phyloP scores from a whole-genome alignment of 192 early-diverging fungal genomes.

The Backusella morwellensis region DNA sequence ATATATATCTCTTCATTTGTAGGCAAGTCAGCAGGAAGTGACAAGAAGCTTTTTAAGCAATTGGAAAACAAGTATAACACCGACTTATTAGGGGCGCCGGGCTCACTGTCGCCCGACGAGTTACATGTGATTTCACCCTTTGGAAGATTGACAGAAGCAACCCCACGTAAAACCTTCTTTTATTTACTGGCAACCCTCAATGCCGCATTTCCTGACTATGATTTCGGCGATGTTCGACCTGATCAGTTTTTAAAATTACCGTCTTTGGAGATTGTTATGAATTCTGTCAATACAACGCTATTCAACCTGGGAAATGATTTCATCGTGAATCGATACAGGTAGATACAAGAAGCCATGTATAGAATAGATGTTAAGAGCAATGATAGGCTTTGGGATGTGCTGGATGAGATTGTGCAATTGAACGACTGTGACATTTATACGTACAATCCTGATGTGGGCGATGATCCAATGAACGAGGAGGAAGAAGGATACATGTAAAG shows the following conservation, averaged over 20 bases:
- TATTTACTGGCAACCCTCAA: slow-evolving; percentile 95
- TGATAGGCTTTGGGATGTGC: slow-evolving; percentile 77
- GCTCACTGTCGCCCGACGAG: slow-evolving; percentile 64
- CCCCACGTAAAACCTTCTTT: slow-evolving; percentile 87
- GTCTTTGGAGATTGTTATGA: slow-evolving; percentile 65
- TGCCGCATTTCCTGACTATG: slow-evolving; percentile 95
- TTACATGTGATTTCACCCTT: slow-evolving; percentile 76
- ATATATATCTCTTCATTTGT: not conserved
- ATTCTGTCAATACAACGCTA: slow-evolving; percentile 83
- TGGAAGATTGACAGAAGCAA: slow-evolving; percentile 81
- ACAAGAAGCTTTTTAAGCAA: slow-evolving; percentile 89
- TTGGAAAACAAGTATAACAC: slow-evolving; percentile 82
- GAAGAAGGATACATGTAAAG: slow-evolving; percentile 64
- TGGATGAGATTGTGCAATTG: slow-evolving; percentile 82
- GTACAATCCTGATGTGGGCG: slow-evolving; percentile 85
- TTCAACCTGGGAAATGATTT: slow-evolving; percentile 76
- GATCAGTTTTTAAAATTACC: slow-evolving; percentile 80
- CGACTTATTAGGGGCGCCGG: slow-evolving; percentile 54
- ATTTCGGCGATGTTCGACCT: slow-evolving; percentile 84
- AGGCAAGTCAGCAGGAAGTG: slow-evolving; percentile 92
- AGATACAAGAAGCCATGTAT: not conserved
- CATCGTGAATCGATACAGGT: slow-evolving; percentile 46
- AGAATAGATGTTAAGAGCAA: not conserved
- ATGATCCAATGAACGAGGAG: slow-evolving; percentile 91
- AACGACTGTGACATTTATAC: slow-evolving; percentile 88